phyloP scores from a whole-genome alignment of 2,329 filamentous ascomycete genomes.

The Hypoxylon sp. region DNA sequence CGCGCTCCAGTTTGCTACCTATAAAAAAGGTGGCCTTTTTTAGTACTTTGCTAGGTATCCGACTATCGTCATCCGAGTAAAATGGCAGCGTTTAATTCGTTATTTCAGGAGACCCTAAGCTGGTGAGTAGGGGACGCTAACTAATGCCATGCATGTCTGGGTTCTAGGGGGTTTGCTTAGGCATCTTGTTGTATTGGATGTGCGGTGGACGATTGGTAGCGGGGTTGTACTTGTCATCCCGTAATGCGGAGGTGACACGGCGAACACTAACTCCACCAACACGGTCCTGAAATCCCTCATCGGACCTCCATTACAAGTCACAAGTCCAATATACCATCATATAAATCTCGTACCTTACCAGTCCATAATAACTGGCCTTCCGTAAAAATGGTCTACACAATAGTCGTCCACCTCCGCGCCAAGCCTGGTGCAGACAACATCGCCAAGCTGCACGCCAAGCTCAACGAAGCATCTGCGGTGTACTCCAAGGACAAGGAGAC shows the following conservation, averaged over 20 bases:
- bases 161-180: too few relatives aligned
- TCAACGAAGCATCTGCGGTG: conserved; percentile 80
- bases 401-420: conserved; percentile 78
- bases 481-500: conserved; percentile 82
- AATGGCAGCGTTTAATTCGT: too few relatives aligned
- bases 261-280: neutral
- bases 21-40: too few relatives aligned
- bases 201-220: too few relatives aligned
- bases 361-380: neutral
- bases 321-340: neutral
- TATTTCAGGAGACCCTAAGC: too few relatives aligned
- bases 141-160: too few relatives aligned
- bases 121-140: too few relatives aligned
- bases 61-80: too few relatives aligned
- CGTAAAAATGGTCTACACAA: conserved; percentile 74
- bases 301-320: neutral
- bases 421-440: conserved; percentile 76
- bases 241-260: conserved; percentile 19
- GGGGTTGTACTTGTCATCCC: too few relatives aligned
- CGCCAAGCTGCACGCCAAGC: conserved; percentile 77
- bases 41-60: too few relatives aligned
- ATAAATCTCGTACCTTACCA: neutral
- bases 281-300: conserved; percentile 1
- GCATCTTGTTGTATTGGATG: too few relatives aligned
- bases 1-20: too few relatives aligned